Base-by-base conservation (phyloP, 2,329 filamentous ascomycete species). In the Fusarium domesticum region DNA sequence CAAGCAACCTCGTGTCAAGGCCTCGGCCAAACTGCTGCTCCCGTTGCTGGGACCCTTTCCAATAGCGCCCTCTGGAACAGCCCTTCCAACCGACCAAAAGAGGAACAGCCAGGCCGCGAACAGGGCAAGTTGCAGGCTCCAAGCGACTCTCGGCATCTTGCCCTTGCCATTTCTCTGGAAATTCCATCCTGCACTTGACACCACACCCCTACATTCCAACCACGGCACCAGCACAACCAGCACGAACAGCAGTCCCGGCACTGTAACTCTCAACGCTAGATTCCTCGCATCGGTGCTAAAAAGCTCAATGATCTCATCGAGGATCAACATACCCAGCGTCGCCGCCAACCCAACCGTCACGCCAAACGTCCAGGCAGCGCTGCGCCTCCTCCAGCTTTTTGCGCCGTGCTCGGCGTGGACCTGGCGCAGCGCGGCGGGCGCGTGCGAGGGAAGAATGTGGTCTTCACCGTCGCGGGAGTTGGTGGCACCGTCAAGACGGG, bases 231-330 rank as follows among this genome's bases (percentile, higher is more conserved):
- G 71, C 12, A 88, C 71, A 19, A 95, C 77, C 18, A 93, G 76
- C 50, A 91, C 69, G 31, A 89, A 76, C 19, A 95, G 69, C 33
- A 95, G 71, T 16, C 81, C 78, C 6, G 84, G 81, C 18, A 95
- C 78, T 0, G 85, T 89, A 20, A 85, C 67, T 44, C 80, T 76
- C 54, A 95, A 72, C 17, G 85, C 87, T 19, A 85, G 62, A 17
- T 77, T 78, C 47, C 89, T 76, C 11, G 87, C 87, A 23, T 73
- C 72, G 6, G 82, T 76, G 51, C 84, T 78, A n/a, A 89, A 76
- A 5, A 85, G 75, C 59, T 89, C 87, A 18, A 87, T 83, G 34
- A 95, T 88, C 67, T 95, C 89, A 57, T 87, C 89, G 7, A 95
- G 76, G 35, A 95, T 87, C 54, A 95, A 70, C 66, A 91, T 84